Evolutionary conservation across 2,329 filamentous ascomycete species (phyloP).

Genomic region (Parafenestella ontariensis): DNA sequence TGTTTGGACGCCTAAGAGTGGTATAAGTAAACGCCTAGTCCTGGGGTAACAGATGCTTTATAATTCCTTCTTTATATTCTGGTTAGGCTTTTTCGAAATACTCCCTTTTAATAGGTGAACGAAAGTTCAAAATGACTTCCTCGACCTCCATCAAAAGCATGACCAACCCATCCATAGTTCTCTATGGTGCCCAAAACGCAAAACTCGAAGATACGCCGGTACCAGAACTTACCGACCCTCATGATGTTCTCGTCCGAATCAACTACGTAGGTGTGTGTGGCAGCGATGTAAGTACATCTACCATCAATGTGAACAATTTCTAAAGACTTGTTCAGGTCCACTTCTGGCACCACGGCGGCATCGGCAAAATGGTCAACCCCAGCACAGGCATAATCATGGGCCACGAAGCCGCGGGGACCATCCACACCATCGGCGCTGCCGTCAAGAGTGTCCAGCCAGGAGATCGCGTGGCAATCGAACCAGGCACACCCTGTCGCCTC

Average conservation of each 20-base stretch:
- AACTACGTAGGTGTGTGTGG: constrained; percentile 55
- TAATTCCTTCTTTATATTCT: too few relatives aligned
- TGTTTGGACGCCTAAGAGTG: neutral
- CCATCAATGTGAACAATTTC: neutral
- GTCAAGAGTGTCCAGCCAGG: constrained; percentile 78
- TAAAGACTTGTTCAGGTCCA: constrained; percentile 65
- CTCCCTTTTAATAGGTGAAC: neutral
- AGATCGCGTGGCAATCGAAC: constrained; percentile 90
- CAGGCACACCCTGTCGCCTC: constrained; percentile 84
- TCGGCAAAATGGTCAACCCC: constrained; percentile 86
- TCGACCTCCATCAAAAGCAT: constrained; percentile 12
- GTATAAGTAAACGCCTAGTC: neutral
- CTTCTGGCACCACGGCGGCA: constrained; percentile 94
- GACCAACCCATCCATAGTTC: constrained; percentile 53
- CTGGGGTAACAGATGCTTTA: too few relatives aligned
- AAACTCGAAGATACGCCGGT: constrained; percentile 49
- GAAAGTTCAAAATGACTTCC: constrained; percentile 1
- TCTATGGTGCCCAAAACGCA: constrained; percentile 50
- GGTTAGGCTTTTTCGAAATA: neutral
- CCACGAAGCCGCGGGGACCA: constrained; percentile 84
- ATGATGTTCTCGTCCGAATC: constrained; percentile 55
- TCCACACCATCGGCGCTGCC: constrained; percentile 79
- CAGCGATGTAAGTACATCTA: constrained; percentile 32
- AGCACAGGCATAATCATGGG: constrained; percentile 81
- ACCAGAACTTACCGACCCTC: constrained; percentile 43